A percentile compares a stretch with the other conserved stretches of the same genome.
Conservation (phyloP, 139 green algal genomes). For the Chlamydomonas urium region DNA sequence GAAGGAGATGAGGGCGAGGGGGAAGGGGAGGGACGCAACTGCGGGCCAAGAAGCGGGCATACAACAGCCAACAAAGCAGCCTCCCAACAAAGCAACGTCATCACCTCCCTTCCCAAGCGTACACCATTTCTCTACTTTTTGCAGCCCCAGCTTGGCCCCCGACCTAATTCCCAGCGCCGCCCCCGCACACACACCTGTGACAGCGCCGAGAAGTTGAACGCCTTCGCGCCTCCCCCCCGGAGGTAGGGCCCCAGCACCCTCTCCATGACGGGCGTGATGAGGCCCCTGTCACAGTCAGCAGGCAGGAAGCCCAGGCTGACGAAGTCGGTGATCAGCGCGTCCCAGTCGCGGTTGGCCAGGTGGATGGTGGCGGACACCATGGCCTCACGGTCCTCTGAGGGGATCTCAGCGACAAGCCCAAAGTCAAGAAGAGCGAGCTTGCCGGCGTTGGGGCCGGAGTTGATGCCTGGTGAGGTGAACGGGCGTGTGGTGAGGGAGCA, state of each 20-base stretch:
- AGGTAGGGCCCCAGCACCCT: conserved; percentile 76
- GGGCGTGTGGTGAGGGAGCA: background rate
- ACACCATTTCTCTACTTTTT: background rate
- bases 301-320: conserved; percentile 77
- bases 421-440: conserved; percentile 86
- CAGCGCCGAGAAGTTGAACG: conserved; percentile 64
- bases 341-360: conserved; percentile 74
- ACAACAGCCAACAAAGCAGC: too few relatives aligned
- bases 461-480: conserved; percentile 19
- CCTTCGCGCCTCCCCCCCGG: conserved; percentile 68
- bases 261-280: conserved; percentile 76
- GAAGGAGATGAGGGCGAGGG: too few relatives aligned
- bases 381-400: conserved; percentile 37
- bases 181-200: conserved; percentile 5
- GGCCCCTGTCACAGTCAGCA: conserved; percentile 37
- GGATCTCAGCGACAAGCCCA: conserved; percentile 77
- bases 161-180: too few relatives aligned
- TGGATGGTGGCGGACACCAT: conserved; percentile 79
- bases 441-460: conserved; percentile 63
- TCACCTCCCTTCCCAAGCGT: too few relatives aligned
- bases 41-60: too few relatives aligned
- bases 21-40: too few relatives aligned
- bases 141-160: background rate
- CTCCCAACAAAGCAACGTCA: too few relatives aligned
- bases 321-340: conserved; percentile 78